phyloP scores from a whole-genome alignment of 106 monocot genomes.

The Dioscorea dumetorum region DNA sequence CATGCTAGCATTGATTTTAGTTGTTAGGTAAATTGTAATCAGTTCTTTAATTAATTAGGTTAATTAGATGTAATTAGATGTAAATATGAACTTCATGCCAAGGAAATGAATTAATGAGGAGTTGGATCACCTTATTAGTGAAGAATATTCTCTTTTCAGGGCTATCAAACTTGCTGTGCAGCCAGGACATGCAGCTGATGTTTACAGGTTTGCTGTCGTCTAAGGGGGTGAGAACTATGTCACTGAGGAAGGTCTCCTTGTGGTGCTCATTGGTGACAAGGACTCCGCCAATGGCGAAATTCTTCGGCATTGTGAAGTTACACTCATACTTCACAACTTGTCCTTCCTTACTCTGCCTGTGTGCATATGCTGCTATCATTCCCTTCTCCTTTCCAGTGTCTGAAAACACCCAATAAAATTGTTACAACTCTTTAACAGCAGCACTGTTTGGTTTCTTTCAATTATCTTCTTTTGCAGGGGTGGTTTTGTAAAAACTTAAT shows the following conservation, averaged over 20 bases:
- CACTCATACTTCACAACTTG: conserved; percentile 28
- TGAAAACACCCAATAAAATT: conserved; percentile 3
- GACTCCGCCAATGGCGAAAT: conserved; percentile 55
- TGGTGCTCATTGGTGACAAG: conserved; percentile 53
- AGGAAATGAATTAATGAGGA: too few relatives aligned
- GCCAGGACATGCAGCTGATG: conserved; percentile 50
- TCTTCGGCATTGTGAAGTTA: conserved; percentile 17
- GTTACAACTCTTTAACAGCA: background rate
- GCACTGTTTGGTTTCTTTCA: background rate
- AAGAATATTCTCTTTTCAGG: conserved; percentile 55
- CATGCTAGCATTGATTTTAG: too few relatives aligned
- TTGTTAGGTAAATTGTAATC: too few relatives aligned
- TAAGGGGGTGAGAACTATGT: conserved; percentile 24
- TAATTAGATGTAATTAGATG: too few relatives aligned
- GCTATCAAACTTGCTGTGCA: conserved; percentile 39
- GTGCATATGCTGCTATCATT: conserved; percentile 22
- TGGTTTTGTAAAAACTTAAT: background rate
- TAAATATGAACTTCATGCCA: too few relatives aligned
- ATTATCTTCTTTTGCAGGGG: background rate
- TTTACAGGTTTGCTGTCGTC: conserved; percentile 7
- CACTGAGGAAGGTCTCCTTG: conserved; percentile 48
- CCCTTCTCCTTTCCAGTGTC: conserved; percentile 36
- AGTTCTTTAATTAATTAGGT: too few relatives aligned
- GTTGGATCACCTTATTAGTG: conserved; percentile 35
- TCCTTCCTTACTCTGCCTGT: background rate